phyloP scores from a whole-genome alignment of 306 rosid genomes.

The Oemleria cerasiformis region DNA sequence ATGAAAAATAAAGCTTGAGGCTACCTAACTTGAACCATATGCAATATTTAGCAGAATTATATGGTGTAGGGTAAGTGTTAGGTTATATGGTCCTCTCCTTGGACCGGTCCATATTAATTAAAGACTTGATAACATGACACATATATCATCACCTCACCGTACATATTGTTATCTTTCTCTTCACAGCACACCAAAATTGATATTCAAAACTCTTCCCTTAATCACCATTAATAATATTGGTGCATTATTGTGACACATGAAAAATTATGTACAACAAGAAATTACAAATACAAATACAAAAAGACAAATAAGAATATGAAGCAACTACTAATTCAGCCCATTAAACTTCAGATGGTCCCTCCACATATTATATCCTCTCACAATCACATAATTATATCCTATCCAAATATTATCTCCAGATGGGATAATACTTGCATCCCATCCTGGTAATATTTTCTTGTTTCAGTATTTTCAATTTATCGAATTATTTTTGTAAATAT shows the following conservation, averaged over 20 bases:
- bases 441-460: too few species aligned
- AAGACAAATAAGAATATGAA: background rate
- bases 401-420: too few species aligned
- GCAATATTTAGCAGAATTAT: background rate
- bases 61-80: background rate
- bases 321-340: background rate
- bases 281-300: background rate
- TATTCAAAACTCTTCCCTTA: background rate
- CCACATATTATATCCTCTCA: background rate
- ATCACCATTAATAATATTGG: background rate
- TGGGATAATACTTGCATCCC: too few species aligned
- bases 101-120: background rate
- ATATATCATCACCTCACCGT: background rate
- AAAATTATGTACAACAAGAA: background rate
- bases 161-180: background rate
- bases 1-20: background rate
- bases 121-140: background rate
- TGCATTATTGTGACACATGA: background rate
- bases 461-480: too few species aligned
- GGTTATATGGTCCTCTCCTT: background rate
- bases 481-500: too few species aligned
- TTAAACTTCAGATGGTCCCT: background rate
- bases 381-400: too few species aligned
- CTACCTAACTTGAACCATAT: background rate
- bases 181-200: constrained; percentile 3